Percentiles rank a stretch among this genome's conserved stretches.
phyloP scores from a whole-genome alignment of 108 stramenopile genomes.

The Cyclotella cryptica region DNA sequence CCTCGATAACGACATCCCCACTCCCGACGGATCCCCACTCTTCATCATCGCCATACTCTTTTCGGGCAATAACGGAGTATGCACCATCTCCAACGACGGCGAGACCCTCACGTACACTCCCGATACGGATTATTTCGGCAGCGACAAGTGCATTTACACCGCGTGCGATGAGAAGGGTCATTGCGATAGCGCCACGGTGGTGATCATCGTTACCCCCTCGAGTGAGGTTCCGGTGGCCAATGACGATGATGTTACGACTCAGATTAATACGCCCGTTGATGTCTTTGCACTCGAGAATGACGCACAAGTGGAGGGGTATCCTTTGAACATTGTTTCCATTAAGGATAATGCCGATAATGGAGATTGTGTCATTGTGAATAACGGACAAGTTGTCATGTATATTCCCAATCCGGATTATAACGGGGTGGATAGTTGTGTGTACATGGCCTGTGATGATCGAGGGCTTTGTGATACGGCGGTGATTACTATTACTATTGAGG shows the following conservation, averaged over 20 bases:
- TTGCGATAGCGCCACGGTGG: conserved; percentile 34
- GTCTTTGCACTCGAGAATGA: conserved; percentile 35
- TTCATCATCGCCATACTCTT: conserved; percentile 13
- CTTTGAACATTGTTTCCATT: conserved; percentile 4
- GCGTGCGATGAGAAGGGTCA: conserved; percentile 26
- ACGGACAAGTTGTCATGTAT: conserved; percentile 16
- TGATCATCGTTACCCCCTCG: conserved; percentile 9
- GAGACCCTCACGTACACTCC: conserved; percentile 25
- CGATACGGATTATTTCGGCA: conserved; percentile 17
- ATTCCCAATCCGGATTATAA: conserved; percentile 28
- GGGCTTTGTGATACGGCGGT: conserved; percentile 24
- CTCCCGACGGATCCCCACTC: neutral
- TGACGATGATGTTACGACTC: conserved; percentile 21
- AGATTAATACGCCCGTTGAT: conserved; percentile 25
- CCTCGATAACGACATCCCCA: conserved; percentile 20
- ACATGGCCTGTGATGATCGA: conserved; percentile 32
- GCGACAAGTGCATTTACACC: conserved; percentile 32
- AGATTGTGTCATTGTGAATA: conserved; percentile 31
- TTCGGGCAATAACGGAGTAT: conserved; percentile 13
- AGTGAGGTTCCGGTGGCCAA: conserved; percentile 13
- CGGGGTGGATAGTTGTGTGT: conserved; percentile 29
- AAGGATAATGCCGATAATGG: conserved; percentile 8
- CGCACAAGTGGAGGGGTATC: conserved; percentile 6
- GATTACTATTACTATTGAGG: conserved; percentile 10
- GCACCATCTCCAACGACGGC: conserved; percentile 17